Base-by-base conservation (phyloP, 164 flowering plant genomes). In the Amborella trichopoda region DNA sequence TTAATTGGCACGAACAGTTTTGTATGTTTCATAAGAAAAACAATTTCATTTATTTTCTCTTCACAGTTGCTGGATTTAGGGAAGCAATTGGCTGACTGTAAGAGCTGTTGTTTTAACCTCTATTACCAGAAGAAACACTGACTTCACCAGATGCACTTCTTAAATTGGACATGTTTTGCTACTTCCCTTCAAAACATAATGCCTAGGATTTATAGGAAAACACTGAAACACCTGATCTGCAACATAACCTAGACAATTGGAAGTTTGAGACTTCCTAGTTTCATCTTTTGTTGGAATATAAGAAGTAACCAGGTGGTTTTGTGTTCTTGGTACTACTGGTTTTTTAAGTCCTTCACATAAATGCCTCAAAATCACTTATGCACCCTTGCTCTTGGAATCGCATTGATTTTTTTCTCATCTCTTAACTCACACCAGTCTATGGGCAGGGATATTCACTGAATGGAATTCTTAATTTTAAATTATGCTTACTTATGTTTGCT, bases 111-210 rank as follows among this genome's bases (percentile, higher is more conserved):
- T 44, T 54, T 36, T 72, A 70, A 50, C 59, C 56, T 55, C 63
- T 64, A 45, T 63, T 75, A 38, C 66, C 65, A 16, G 93, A 74
- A 56, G 88, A 79, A 22, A 48, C 75, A 63, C 81, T 76, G 11
- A 78, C 83, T 65, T 71, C 42, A 37, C 75, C 76, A 36, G 88
- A 77, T 26, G 83, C 77, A 12, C 81, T 74, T 23, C 89, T 86
- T 54, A 85, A 64, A 68, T 81, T 85, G 3, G 90, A 85, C 86
- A 82, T 73, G 54, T 76, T 85, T 32, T 80, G 81, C 30, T 81
- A 50, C 19, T 67, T 69, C 53, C 65, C 70, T 71, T 68, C 76
- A 67, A 25, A 49, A 36, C 27, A 42, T 32, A 19, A 23, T 14
- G 26, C 19, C 9, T 21, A 14, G 16, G 16, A 26, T 14, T 17